These are phyloP conservation scores for Daldinia sp. DNA, from an alignment of 2,329 filamentous ascomycete species.

Conservation along the genomic window DNA sequence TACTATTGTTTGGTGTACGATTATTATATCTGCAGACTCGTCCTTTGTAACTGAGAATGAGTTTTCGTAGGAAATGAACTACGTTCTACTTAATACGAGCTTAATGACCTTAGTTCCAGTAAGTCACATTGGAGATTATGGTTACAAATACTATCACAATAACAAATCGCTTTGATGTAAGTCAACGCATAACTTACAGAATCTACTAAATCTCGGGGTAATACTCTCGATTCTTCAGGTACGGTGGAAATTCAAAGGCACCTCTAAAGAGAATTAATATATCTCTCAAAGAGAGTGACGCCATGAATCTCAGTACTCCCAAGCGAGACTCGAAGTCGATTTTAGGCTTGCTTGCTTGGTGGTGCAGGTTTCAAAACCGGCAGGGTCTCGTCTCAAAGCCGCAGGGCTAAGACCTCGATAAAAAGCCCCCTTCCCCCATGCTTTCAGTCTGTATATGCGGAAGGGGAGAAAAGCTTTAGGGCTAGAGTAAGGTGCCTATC, in stretches of 20 bases:
- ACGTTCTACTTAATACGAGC: neutral
- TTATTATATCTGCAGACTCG: conserved; percentile 1
- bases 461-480: conserved; percentile 20
- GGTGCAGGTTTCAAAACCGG: conserved; percentile 34
- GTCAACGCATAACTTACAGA: neutral
- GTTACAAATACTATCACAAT: neutral
- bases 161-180: neutral
- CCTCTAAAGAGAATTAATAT: neutral
- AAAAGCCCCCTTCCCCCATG: no score
- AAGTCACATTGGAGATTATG: neutral
- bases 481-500: neutral
- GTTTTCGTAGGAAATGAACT: neutral
- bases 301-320: conserved; percentile 8
- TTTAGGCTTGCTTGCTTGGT: conserved; percentile 33
- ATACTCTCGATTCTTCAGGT: neutral
- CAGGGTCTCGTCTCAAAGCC: conserved; percentile 36
- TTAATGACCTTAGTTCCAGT: neutral
- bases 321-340: conserved; percentile 30
- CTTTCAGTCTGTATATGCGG: neutral
- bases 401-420: conserved; percentile 18
- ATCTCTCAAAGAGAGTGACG: neutral
- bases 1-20: conserved; percentile 4
- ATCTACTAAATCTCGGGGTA: neutral
- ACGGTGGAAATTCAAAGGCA: neutral
- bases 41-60: neutral